Evolutionary conservation across 2,329 filamentous ascomycete genomes (phyloP).

Genomic region (Aspergillus luchuensis): DNA sequence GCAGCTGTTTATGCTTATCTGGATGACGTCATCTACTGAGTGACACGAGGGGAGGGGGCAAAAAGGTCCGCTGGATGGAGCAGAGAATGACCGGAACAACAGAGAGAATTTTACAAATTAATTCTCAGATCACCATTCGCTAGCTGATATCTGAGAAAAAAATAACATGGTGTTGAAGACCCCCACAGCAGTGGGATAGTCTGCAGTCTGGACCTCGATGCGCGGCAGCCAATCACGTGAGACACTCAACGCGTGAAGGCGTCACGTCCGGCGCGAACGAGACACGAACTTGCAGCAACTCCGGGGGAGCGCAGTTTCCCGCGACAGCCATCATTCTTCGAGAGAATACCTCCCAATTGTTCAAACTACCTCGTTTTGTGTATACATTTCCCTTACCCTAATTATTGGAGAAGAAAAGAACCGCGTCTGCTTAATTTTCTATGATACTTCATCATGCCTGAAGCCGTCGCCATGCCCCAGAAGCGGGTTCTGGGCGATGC

Average conservation of each 20-base stretch:
- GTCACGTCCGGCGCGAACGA: constrained; percentile 24
- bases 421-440: constrained; percentile 7
- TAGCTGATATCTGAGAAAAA: not conserved
- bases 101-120: too few relatives aligned
- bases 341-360: not conserved
- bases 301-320: constrained; percentile 15
- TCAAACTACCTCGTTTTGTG: not conserved
- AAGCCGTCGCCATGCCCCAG: constrained; percentile 55
- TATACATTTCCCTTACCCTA: too few relatives aligned
- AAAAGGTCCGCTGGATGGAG: not conserved
- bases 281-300: constrained; percentile 18
- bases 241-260: constrained; percentile 17
- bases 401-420: not conserved
- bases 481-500: constrained; percentile 73
- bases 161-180: not conserved
- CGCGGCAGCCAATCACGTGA: constrained; percentile 3
- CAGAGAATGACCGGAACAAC: not conserved
- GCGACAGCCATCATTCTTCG: constrained; percentile 8
- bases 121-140: too few relatives aligned
- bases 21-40: not conserved
- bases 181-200: not conserved
- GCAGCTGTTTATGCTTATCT: not conserved
- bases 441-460: constrained; percentile 38
- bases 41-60: not conserved
- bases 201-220: not conserved